Percentiles rank a stretch among this genome's conserved stretches.
These are phyloP conservation scores for Spizellomyces punctatus DNA, from an alignment of 192 early-diverging fungal species.

Conservation along the genomic window DNA sequence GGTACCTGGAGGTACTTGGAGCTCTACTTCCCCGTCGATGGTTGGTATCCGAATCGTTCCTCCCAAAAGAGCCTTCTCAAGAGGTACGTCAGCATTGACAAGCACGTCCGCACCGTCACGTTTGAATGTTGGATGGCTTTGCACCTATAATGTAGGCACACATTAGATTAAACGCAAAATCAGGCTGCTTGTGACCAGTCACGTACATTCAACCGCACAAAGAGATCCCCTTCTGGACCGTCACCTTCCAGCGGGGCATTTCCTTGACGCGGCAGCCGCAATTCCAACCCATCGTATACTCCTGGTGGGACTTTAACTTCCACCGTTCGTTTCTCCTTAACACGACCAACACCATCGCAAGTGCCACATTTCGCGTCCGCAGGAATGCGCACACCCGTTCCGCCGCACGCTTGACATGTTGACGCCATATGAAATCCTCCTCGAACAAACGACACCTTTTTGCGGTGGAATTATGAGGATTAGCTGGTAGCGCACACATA, in stretches of 20 bases:
- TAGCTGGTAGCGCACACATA: background rate
- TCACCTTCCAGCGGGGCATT: slow-evolving; percentile 75
- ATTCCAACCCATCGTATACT: slow-evolving; percentile 78
- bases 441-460: slow-evolving; percentile 68
- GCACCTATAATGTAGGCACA: slow-evolving; percentile 37
- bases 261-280: slow-evolving; percentile 79
- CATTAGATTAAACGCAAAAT: slow-evolving; percentile 26
- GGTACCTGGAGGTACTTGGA: slow-evolving; percentile 80
- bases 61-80: slow-evolving; percentile 86
- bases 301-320: slow-evolving; percentile 81
- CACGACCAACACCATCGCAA: slow-evolving; percentile 82
- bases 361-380: slow-evolving; percentile 68
- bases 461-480: background rate
- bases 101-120: slow-evolving; percentile 83
- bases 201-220: slow-evolving; percentile 69
- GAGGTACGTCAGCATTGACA: slow-evolving; percentile 73
- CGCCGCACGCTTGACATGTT: slow-evolving; percentile 82
- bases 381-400: slow-evolving; percentile 73
- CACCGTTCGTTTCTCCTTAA: slow-evolving; percentile 72
- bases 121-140: slow-evolving; percentile 67
- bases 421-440: slow-evolving; percentile 92
- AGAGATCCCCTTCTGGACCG: slow-evolving; percentile 82
- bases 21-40: slow-evolving; percentile 93
- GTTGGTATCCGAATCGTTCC: slow-evolving; percentile 87
- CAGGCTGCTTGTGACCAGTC: background rate